Base-by-base conservation (phyloP, 345 rosid genomes). In the Angophora floribunda region DNA sequence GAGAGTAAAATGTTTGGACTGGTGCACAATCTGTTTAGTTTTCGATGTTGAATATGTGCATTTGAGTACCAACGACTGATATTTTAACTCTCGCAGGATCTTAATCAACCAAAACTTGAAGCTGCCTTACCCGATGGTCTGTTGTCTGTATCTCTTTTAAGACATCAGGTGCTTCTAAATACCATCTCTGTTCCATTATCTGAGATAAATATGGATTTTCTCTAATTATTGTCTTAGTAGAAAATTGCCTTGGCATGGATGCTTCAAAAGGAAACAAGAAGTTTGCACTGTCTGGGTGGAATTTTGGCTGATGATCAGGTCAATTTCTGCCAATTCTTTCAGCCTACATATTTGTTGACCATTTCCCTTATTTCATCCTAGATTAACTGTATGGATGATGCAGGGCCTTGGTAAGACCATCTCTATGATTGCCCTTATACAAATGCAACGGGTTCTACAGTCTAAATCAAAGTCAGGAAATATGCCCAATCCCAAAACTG, bases 241-340 rank as follows among this genome's bases (percentile, higher is more conserved):
- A 98, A 94, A 93, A 98, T 98, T 94, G 99, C 99, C 88, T 91
- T 98, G 95, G 93, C 96, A 44, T 98, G 99, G 99, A 98, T 95
- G 99, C 95, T 95, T 92, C 98, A 95, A 88, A 97, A 94, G 92
- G 99, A 97, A 94, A 95, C 94, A 51, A 96, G 94, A 93, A 95
- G 98, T 89, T 90, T 92, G 65, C 96, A 93, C 87, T 98, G 98
- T 88, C 90, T 93, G 89, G 99, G 99, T 88, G 99, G 99, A 92
- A 97, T 98, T 89, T 91, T 98, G 92, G 99, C 99, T 86, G 99
- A 98, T 94, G 99, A 98, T 90, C 99, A 98, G 98, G 99, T 97
- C 86, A 86, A 65, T 91, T 63, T n/a, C 32, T 26, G 30, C 75
- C 65, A 57, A 86, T 52, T 85, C 84, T 51, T 85, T 75, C 22